Evolutionary conservation across 306 rosid genomes (phyloP).

Genomic region (Gillenia trifoliata): DNA sequence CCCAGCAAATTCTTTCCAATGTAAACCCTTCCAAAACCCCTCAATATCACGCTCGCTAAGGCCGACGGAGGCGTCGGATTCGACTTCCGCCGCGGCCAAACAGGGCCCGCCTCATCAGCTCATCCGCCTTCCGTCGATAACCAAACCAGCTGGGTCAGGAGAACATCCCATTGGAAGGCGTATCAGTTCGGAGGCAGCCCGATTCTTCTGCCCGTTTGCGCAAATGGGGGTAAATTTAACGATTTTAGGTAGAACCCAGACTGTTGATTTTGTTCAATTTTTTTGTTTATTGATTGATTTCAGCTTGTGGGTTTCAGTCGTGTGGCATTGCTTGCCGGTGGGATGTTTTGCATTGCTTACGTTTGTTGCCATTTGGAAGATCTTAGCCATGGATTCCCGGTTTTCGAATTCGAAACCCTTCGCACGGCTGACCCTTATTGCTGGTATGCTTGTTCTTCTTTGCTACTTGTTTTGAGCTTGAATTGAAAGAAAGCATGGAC

Average conservation of each 20-base stretch:
- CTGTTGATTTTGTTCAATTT: not conserved
- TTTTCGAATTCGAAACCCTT: slow-evolving; percentile 68
- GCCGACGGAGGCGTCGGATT: slow-evolving; percentile 47
- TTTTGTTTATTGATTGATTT: not conserved
- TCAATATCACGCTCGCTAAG: slow-evolving; percentile 50
- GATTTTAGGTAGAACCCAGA: not conserved
- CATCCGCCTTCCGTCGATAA: slow-evolving; percentile 33
- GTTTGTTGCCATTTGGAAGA: slow-evolving; percentile 85
- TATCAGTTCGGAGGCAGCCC: slow-evolving; percentile 81
- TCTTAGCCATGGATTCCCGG: slow-evolving; percentile 75
- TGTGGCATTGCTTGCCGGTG: slow-evolving; percentile 79
- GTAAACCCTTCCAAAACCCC: slow-evolving; percentile 29
- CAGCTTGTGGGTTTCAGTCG: slow-evolving; percentile 40
- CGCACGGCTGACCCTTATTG: slow-evolving; percentile 89
- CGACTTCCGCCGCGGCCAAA: slow-evolving; percentile 31
- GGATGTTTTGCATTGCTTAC: slow-evolving; percentile 81
- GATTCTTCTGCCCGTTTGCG: slow-evolving; percentile 44
- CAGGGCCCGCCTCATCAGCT: slow-evolving; percentile 22
- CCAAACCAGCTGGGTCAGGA: slow-evolving; percentile 51
- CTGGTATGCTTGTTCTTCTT: slow-evolving; percentile 44
- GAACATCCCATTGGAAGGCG: slow-evolving; percentile 87
- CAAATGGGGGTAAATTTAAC: slow-evolving; percentile 72
- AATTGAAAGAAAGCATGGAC: not conserved
- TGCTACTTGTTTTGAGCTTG: not conserved
- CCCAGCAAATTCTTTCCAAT: slow-evolving; percentile 32